These are phyloP conservation scores for Fimicolochytrium jonesii DNA, from an alignment of 192 early-diverging fungal species.

Conservation along the genomic window DNA sequence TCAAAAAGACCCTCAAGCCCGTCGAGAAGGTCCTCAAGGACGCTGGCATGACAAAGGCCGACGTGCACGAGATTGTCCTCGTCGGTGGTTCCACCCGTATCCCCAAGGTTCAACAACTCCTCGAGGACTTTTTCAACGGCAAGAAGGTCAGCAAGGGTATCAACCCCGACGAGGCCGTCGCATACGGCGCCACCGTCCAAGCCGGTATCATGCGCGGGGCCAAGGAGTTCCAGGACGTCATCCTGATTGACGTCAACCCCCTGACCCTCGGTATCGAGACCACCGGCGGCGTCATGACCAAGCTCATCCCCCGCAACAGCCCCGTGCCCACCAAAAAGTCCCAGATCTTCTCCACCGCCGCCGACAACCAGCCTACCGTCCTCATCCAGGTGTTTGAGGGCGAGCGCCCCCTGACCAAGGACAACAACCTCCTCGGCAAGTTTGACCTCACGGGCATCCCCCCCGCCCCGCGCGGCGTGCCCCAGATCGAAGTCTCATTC, in stretches of 20 bases:
- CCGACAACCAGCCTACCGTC: constrained; percentile 95
- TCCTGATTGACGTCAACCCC: constrained; percentile 93
- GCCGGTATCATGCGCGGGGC: constrained; percentile 85
- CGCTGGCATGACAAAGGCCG: constrained; percentile 74
- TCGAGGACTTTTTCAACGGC: constrained; percentile 93
- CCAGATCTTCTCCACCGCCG: constrained; percentile 96
- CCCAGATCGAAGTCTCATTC: constrained; percentile 97
- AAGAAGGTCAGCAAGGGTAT: constrained; percentile 96
- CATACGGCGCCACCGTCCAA: constrained; percentile 96
- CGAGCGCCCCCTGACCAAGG: constrained; percentile 94
- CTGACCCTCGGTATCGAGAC: constrained; percentile 98
- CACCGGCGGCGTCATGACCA: constrained; percentile 96
- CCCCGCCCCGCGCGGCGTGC: constrained; percentile 90
- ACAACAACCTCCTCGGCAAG: constrained; percentile 96
- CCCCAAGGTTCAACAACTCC: constrained; percentile 90
- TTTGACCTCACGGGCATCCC: constrained; percentile 95
- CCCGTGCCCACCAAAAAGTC: constrained; percentile 96
- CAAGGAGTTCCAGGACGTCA: constrained; percentile 52
- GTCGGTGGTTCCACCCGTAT: constrained; percentile 99
- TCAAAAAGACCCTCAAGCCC: constrained; percentile 90
- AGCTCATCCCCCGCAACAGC: constrained; percentile 90
- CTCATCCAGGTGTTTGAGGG: constrained; percentile 97
- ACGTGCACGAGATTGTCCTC: constrained; percentile 94
- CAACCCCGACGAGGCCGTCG: constrained; percentile 98
- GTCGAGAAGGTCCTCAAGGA: constrained; percentile 94